Percentiles rank a stretch among this genome's conserved stretches.
Conservation (phyloP, 2,329 filamentous ascomycete species). For the Sporothrix brasiliensis region DNA sequence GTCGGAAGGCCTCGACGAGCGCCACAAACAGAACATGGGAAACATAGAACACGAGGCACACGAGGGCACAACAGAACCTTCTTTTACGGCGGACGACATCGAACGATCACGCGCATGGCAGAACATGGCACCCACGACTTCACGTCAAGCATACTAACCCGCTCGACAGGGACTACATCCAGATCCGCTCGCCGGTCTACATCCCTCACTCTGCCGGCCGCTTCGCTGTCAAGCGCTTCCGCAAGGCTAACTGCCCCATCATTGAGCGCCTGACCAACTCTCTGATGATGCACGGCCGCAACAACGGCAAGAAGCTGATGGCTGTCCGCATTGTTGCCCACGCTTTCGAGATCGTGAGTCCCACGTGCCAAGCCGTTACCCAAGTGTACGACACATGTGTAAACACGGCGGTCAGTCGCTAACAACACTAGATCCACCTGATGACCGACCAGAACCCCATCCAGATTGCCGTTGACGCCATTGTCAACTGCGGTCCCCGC, state of each 20-base stretch:
- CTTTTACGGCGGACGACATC: neutral
- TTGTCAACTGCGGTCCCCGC: conserved; percentile 99
- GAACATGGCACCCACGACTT: neutral
- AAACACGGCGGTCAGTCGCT: neutral
- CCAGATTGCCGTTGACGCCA: conserved; percentile 98
- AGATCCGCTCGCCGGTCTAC: conserved; percentile 98
- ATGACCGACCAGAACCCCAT: conserved; percentile 99
- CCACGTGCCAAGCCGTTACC: neutral
- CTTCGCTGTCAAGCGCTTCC: conserved; percentile 99
- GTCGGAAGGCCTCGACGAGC: neutral
- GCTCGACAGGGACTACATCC: conserved; percentile 88
- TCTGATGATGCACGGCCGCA: conserved; percentile 99
- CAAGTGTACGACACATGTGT: neutral
- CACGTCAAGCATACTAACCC: conserved; percentile 28
- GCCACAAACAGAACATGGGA: no score
- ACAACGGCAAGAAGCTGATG: conserved; percentile 99
- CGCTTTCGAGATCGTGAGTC: conserved; percentile 93
- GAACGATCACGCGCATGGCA: conserved; percentile 6
- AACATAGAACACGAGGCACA: neutral
- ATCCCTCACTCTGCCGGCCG: conserved; percentile 97
- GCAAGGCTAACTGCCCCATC: conserved; percentile 99
- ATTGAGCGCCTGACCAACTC: conserved; percentile 99
- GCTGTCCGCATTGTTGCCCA: conserved; percentile 99
- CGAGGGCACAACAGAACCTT: neutral
- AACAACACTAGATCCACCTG: conserved; percentile 80